phyloP scores from a whole-genome alignment of 1,284 basidiomycete species.

The Cronartium quercuum region DNA sequence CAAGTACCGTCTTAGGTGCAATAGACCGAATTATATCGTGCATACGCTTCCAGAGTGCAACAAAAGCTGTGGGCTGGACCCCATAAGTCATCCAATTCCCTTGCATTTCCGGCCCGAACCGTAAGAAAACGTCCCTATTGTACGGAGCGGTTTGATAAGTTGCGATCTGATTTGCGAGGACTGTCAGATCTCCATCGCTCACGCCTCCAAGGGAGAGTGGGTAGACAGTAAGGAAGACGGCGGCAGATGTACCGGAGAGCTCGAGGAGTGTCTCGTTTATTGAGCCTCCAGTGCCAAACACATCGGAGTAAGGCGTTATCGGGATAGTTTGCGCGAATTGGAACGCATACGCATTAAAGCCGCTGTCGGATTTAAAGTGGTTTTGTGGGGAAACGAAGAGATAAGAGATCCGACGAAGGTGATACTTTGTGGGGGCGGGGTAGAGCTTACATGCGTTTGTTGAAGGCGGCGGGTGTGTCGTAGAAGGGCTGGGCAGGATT shows the following conservation, averaged over 20 bases:
- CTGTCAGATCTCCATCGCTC: slow-evolving; percentile 42
- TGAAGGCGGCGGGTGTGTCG: slow-evolving; percentile 20
- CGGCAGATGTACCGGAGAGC: slow-evolving; percentile 44
- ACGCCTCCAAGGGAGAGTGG: slow-evolving; percentile 43
- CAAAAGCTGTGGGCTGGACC: slow-evolving; percentile 44
- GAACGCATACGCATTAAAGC: slow-evolving; percentile 45
- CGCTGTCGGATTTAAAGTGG: too few species aligned
- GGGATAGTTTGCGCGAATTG: slow-evolving; percentile 48
- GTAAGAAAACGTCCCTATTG: slow-evolving; percentile 46
- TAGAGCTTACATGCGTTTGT: slow-evolving; percentile 7
- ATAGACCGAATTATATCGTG: slow-evolving; percentile 44
- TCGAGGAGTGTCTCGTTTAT: slow-evolving; percentile 44
- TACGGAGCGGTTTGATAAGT: slow-evolving; percentile 39
- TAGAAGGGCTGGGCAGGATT: slow-evolving; percentile 1
- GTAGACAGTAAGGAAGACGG: slow-evolving; percentile 48
- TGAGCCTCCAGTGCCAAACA: slow-evolving; percentile 42
- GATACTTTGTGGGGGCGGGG: too few species aligned
- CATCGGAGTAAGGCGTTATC: slow-evolving; percentile 43
- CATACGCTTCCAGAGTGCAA: slow-evolving; percentile 43
- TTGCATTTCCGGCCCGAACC: slow-evolving; percentile 49
- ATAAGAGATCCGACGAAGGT: too few species aligned
- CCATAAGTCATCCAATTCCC: slow-evolving; percentile 47
- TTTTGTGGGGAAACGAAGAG: too few species aligned
- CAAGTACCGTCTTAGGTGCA: slow-evolving; percentile 45
- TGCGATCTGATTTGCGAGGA: slow-evolving; percentile 45